Evolutionary conservation across 2,329 filamentous ascomycete species (phyloP), one percentile per base, ranked within the genome.

Genomic region (Colletotrichum graminicola): DNA sequence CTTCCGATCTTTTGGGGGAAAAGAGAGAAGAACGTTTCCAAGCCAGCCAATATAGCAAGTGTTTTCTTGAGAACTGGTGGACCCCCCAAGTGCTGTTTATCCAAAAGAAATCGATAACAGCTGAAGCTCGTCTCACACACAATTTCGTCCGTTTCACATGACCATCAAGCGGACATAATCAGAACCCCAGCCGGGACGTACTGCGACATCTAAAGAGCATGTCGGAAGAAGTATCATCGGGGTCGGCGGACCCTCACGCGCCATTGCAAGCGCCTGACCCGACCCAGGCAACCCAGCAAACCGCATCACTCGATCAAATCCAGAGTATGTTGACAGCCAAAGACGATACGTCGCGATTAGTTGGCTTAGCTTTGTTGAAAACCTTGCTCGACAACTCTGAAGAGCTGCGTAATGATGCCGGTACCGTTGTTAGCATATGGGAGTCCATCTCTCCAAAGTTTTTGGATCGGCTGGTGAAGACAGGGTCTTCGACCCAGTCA

Each of bases 271-370:
- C 32, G 11, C 43, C 66, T 32, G 66, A 71, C 23, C 49, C 23
- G 41, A 29, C 49, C 7, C 71, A 66, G 65, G 51, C 51, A 10
- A 62, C 68, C 8, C 68, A 66, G 39, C 60, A 54, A 54, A 61
- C 60, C 39, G 66, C 47, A 78, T 76, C 66, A 66, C 82, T 89
- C 62, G 80, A 85, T 62, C 87, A 87, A 75, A 86, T 92, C 64
- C 82, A 88, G 73, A 76, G 82, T 1, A 84, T 92, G 3, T 84
- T 93, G 43, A 82, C 83, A 65, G 80, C 87, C 65, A 90, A 89
- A 72, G 87, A 92, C 76, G 91, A 93, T 77, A 93, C 91, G 0
- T 88, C 89, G 26, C 86, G 89, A 76, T 92, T 93, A 74, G 90
- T 92, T 49, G 91, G 90, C 10, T 82, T 93, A 29, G 89, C 90